Evolutionary conservation across 345 rosid genomes (phyloP).

Genomic region (Melaleuca quinquenervia): DNA sequence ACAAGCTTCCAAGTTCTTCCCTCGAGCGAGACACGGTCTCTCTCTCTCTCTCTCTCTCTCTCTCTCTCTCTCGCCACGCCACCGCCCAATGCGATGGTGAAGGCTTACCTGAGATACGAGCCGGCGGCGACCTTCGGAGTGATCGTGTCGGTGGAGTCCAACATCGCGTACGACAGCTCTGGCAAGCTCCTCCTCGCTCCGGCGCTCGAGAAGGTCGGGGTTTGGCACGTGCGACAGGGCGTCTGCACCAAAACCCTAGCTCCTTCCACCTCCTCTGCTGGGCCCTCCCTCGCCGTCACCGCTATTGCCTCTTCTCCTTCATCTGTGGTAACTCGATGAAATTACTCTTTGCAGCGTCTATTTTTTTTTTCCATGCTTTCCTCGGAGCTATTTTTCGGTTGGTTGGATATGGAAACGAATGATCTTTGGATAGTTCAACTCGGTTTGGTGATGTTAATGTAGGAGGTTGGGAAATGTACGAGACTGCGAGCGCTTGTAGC

Average conservation of each 20-base stretch:
- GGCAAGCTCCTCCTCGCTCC: conserved; percentile 62
- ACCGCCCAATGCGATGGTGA: conserved; percentile 19
- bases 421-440: not conserved
- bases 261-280: conserved; percentile 49
- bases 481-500: not conserved
- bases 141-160: conserved; percentile 26
- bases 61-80: not conserved
- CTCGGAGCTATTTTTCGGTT: not conserved
- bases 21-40: not conserved
- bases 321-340: conserved; percentile 32
- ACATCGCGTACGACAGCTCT: conserved; percentile 31
- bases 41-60: not conserved
- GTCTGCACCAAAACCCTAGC: conserved; percentile 51
- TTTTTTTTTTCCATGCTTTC: not conserved
- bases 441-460: not conserved
- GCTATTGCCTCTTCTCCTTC: conserved; percentile 27
- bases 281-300: conserved; percentile 33
- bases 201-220: conserved; percentile 73
- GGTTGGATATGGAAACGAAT: not conserved
- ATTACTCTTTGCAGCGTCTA: not conserved
- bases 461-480: not conserved
- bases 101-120: conserved; percentile 38
- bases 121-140: conserved; percentile 36
- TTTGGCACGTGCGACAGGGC: conserved; percentile 96
- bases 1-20: not conserved